Percentiles rank a stretch among this genome's conserved stretches.
Conservation (phyloP, 306 rosid genomes). For the Senna tora region DNA sequence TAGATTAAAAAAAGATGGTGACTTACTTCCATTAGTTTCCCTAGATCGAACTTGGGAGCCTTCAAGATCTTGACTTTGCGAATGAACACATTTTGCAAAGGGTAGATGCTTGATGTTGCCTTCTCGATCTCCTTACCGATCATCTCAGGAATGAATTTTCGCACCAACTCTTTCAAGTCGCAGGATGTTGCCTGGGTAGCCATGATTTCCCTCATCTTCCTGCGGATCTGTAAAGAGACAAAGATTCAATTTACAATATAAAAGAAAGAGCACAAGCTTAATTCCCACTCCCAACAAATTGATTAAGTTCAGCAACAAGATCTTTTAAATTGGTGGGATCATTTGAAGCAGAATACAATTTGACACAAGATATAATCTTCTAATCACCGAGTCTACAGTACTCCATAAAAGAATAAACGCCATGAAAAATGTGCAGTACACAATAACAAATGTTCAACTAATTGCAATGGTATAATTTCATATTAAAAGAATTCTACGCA, state of each 20-base stretch:
- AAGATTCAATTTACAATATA: no score
- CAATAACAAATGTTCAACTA: no score
- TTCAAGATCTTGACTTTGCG: conserved; percentile 16
- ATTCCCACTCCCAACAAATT: no score
- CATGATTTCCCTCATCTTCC: conserved; percentile 12
- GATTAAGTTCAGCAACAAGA: no score
- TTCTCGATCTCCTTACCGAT: conserved; percentile 9
- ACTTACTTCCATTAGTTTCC: conserved; percentile 10
- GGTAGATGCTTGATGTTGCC: conserved; percentile 20
- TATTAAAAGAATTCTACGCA: neutral
- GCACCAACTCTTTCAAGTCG: conserved; percentile 10
- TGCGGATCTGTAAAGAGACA: neutral
- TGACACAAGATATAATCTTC: no score
- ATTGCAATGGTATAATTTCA: no score
- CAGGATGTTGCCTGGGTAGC: neutral
- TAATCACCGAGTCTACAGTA: no score
- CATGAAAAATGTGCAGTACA: no score
- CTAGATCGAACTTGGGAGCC: conserved; percentile 14
- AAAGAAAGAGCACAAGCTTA: no score
- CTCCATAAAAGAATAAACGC: no score
- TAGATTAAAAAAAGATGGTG: neutral
- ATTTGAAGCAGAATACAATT: no score
- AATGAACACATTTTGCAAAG: conserved; percentile 6
- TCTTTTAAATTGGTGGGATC: no score
- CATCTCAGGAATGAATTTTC: conserved; percentile 12